Percentiles rank a stretch among this genome's conserved stretches.
phyloP scores from a whole-genome alignment of 768 basidiomycete species.

The Xerocomellus chrysenteron region DNA sequence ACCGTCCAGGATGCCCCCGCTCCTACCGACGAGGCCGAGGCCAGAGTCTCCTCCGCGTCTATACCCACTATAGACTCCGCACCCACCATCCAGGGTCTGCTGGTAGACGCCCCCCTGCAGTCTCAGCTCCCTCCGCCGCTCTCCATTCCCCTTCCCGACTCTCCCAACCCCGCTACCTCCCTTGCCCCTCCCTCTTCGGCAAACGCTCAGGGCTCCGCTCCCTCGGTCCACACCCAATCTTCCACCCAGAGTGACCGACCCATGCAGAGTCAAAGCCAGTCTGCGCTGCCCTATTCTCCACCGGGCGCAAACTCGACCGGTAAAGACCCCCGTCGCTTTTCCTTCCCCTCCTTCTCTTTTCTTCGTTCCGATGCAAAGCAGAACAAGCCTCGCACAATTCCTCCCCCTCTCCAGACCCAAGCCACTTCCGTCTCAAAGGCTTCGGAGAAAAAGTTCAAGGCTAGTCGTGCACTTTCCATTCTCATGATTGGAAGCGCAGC shows the following conservation, averaged over 20 bases:
- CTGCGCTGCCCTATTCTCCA: constrained; percentile 25
- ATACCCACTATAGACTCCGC: constrained; percentile 23
- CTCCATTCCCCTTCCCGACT: constrained; percentile 17
- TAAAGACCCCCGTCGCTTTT: constrained; percentile 44
- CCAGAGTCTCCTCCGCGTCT: constrained; percentile 21
- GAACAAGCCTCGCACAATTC: constrained; percentile 15
- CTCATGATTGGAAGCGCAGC: constrained; percentile 29
- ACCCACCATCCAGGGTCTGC: constrained; percentile 23
- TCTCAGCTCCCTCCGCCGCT: constrained; percentile 2
- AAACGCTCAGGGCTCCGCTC: constrained; percentile 1
- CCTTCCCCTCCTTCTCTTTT: constrained; percentile 46
- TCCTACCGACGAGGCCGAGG: neutral
- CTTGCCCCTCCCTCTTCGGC: constrained; percentile 19
- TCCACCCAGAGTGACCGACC: constrained; percentile 14
- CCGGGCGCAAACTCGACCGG: constrained; percentile 2
- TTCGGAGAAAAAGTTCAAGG: constrained; percentile 40
- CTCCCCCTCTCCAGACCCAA: constrained; percentile 15
- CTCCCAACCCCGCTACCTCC: constrained; percentile 16
- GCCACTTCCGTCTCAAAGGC: constrained; percentile 37
- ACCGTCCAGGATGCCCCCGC: neutral
- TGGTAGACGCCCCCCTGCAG: neutral
- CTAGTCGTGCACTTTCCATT: constrained; percentile 34
- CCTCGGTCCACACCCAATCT: constrained; percentile 16
- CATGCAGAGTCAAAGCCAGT: constrained; percentile 29
- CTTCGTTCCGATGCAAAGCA: constrained; percentile 36